These are phyloP conservation scores for Phoma sp. DNA, from an alignment of 2,329 filamentous ascomycete genomes.

Conservation along the genomic window DNA sequence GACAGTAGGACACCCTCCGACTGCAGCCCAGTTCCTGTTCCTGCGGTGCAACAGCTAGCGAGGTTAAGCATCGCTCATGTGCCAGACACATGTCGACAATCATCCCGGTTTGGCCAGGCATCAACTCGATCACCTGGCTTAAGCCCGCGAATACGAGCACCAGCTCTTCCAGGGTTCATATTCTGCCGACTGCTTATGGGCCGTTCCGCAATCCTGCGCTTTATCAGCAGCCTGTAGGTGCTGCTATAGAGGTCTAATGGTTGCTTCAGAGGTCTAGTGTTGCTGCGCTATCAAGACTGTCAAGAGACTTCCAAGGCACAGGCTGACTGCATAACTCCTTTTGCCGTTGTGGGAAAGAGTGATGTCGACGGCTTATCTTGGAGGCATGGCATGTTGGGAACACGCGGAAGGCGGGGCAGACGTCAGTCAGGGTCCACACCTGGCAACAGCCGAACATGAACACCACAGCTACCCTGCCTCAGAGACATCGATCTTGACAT, in stretches of 20 bases:
- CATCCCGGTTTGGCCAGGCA: neutral
- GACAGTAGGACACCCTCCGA: slow-evolving; percentile 24
- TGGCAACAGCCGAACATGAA: neutral
- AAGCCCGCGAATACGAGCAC: neutral
- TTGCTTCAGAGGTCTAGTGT: neutral
- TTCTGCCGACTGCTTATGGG: neutral
- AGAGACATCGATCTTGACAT: neutral
- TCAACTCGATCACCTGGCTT: slow-evolving; percentile 14
- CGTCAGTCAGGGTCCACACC: slow-evolving; percentile 6
- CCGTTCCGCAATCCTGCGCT: slow-evolving; percentile 10
- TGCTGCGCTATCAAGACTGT: neutral
- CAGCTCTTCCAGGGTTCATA: neutral
- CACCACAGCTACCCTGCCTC: neutral
- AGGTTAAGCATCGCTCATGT: slow-evolving; percentile 22
- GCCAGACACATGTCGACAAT: slow-evolving; percentile 11
- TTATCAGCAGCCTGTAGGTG: neutral
- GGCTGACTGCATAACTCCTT: slow-evolving; percentile 6
- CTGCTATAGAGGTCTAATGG: neutral
- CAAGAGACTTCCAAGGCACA: neutral
- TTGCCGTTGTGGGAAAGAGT: slow-evolving; percentile 1
- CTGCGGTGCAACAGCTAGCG: slow-evolving; percentile 12
- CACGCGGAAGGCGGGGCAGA: slow-evolving; percentile 11
- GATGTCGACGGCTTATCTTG: slow-evolving; percentile 7
- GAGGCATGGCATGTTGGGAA: slow-evolving; percentile 3
- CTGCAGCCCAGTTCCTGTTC: slow-evolving; percentile 15